Conservation (phyloP, 2,329 filamentous ascomycete species). For the Phialophora tarda region DNA sequence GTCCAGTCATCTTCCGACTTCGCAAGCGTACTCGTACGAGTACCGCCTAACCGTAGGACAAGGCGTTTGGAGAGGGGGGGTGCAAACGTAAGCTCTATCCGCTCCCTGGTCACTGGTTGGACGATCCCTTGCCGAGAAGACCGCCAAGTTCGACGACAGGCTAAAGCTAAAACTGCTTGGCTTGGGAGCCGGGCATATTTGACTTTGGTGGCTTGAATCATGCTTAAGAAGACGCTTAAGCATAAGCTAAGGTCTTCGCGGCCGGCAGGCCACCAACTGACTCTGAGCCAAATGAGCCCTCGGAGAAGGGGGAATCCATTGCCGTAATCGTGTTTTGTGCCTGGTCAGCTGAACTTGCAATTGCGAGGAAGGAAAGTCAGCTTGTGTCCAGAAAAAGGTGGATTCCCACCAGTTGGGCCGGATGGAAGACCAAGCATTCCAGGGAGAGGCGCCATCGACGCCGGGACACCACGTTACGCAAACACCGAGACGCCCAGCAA, state of each 20-base stretch:
- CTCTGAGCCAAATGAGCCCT: constrained; percentile 2
- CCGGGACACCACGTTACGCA: constrained; percentile 27
- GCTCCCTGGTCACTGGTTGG: constrained; percentile 8
- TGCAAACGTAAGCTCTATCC: constrained; percentile 14
- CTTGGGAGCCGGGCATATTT: constrained; percentile 14
- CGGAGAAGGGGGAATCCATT: neutral
- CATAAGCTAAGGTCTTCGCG: constrained; percentile 21
- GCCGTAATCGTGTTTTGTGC: neutral
- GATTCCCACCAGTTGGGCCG: neutral
- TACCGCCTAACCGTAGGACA: neutral
- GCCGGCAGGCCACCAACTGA: neutral
- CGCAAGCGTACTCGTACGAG: neutral
- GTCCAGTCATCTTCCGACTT: neutral
- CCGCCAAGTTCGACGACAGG: constrained; percentile 1
- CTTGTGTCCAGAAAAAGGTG: neutral
- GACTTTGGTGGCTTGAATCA: constrained; percentile 35
- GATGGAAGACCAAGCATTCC: constrained; percentile 16
- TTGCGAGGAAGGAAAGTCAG: neutral
- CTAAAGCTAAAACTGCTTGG: constrained; percentile 14
- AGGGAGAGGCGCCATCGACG: neutral
- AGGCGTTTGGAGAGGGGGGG: neutral
- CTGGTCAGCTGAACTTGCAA: neutral
- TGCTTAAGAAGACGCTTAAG: constrained; percentile 38
- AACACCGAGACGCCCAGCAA: constrained; percentile 22
- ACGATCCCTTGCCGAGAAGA: constrained; percentile 4